phyloP scores from a whole-genome alignment of 306 rosid species.

The Crotalaria pallida region DNA sequence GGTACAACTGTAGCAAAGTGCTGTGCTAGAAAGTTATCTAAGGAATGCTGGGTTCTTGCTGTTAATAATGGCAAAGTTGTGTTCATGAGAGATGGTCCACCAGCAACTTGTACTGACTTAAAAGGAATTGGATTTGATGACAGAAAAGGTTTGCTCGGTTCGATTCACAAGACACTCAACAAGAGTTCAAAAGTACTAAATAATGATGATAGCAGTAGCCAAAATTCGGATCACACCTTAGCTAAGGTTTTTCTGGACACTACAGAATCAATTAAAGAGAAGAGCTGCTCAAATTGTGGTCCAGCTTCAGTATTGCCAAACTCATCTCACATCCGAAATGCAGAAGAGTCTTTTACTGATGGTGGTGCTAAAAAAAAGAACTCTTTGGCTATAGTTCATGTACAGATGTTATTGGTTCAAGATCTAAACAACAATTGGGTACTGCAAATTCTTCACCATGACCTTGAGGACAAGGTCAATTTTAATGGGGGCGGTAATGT shows the following conservation, averaged over 20 bases:
- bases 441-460: no score
- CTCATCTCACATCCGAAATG: constrained; percentile 30
- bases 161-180: no score
- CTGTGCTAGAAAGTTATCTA: constrained; percentile 69
- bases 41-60: constrained; percentile 64
- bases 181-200: constrained; percentile 41
- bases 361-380: no score
- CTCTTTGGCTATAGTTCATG: no score
- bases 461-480: no score
- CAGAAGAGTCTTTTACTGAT: constrained; percentile 35
- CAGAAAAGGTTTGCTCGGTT: background rate
- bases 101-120: constrained; percentile 5
- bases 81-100: constrained; percentile 46
- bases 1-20: constrained; percentile 72
- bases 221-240: constrained; percentile 44
- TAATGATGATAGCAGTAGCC: constrained; percentile 19
- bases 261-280: constrained; percentile 22
- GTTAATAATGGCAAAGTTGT: constrained; percentile 75
- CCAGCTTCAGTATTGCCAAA: constrained; percentile 22
- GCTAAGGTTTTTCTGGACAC: constrained; percentile 43
- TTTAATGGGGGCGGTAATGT: no score
- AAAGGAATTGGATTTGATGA: constrained; percentile 43
- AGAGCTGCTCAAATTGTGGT: constrained; percentile 55
- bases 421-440: no score
- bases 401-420: no score